Conservation (phyloP, 176 grass and related monocot species). For the Zoysia pacifica region DNA sequence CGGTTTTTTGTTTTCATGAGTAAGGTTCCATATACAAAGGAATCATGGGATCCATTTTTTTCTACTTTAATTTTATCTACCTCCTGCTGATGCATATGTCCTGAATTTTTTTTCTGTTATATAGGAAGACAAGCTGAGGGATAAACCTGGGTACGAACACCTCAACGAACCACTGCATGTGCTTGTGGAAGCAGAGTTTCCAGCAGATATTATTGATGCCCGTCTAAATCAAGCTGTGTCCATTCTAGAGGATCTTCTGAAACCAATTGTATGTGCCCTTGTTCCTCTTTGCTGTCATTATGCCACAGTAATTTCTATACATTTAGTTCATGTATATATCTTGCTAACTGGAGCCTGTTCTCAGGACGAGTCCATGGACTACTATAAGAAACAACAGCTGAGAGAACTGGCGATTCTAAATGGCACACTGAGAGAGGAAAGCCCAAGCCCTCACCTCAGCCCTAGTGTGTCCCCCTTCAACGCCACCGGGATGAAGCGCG, state of each 20-base stretch:
- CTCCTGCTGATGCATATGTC: neutral
- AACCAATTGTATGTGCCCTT: constrained; percentile 74
- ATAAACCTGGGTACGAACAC: constrained; percentile 98
- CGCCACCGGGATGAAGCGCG: constrained; percentile 75
- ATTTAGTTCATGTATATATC: constrained; percentile 12
- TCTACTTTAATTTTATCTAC: neutral
- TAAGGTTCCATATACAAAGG: neutral
- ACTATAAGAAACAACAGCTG: constrained; percentile 94
- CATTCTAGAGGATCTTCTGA: constrained; percentile 90
- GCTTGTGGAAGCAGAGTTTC: constrained; percentile 92
- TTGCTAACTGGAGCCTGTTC: constrained; percentile 26
- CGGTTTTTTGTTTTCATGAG: neutral
- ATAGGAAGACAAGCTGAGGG: constrained; percentile 96
- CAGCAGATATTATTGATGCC: constrained; percentile 78
- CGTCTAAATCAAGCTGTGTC: constrained; percentile 82
- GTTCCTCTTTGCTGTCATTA: neutral
- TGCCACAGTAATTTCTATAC: neutral
- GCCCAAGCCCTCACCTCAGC: constrained; percentile 71
- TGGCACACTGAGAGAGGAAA: constrained; percentile 87
- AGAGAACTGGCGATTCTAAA: constrained; percentile 92
- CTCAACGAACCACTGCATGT: constrained; percentile 96
- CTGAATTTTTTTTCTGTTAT: constrained; percentile 29
- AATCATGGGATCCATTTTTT: constrained; percentile 6
- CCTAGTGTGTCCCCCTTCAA: constrained; percentile 85
- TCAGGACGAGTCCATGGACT: constrained; percentile 94